Percentiles rank a stretch among this genome's conserved stretches.
Conservation (phyloP, 2,329 filamentous ascomycete genomes). For the Eutypella sp. region DNA sequence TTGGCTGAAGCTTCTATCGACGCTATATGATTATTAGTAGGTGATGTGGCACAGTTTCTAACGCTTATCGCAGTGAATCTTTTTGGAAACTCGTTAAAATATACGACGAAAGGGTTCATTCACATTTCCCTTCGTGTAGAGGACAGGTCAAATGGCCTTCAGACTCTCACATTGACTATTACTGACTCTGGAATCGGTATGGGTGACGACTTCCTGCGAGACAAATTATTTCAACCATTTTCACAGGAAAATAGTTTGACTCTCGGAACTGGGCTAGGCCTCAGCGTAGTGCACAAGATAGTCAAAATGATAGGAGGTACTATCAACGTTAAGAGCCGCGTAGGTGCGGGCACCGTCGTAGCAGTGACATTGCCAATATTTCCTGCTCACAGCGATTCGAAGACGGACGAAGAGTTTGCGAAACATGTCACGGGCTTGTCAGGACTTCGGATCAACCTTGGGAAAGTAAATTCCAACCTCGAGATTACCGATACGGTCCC, state of each 20-base stretch:
- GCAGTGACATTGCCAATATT: conserved; percentile 24
- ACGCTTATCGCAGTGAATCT: conserved; percentile 45
- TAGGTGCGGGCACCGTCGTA: conserved; percentile 27
- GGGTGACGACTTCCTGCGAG: conserved; percentile 54
- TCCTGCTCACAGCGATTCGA: conserved; percentile 2
- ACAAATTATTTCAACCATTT: conserved; percentile 59
- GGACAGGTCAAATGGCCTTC: background rate
- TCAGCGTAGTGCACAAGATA: conserved; percentile 60
- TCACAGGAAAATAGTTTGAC: conserved; percentile 57
- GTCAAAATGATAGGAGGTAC: conserved; percentile 20
- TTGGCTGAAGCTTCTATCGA: background rate
- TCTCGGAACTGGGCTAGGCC: conserved; percentile 58
- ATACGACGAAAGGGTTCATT: conserved; percentile 38
- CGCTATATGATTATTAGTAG: background rate
- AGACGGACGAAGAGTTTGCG: conserved; percentile 23
- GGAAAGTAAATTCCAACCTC: conserved; percentile 10
- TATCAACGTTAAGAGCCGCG: conserved; percentile 14
- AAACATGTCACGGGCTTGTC: conserved; percentile 5
- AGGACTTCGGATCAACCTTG: conserved; percentile 24
- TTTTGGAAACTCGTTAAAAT: conserved; percentile 59
- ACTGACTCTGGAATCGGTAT: conserved; percentile 64
- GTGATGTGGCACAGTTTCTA: background rate
- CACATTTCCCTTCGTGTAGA: conserved; percentile 7
- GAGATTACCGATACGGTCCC: background rate
- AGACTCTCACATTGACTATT: conserved; percentile 40